These are phyloP conservation scores for Coemansia sp. DNA, from an alignment of 192 early-diverging fungal species.

Conservation along the genomic window DNA sequence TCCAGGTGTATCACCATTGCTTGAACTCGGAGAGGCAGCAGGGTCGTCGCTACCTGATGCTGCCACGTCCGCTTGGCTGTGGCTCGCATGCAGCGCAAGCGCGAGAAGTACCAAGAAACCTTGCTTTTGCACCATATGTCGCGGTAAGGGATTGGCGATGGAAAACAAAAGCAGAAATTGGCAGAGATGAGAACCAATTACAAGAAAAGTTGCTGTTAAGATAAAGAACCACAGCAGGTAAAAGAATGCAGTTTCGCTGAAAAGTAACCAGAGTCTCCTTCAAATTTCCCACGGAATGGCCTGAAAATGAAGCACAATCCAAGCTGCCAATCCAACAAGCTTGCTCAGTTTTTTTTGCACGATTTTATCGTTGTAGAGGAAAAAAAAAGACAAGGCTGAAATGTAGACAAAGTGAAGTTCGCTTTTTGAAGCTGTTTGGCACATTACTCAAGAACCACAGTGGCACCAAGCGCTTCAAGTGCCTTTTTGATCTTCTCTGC, in stretches of 20 bases:
- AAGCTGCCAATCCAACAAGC: too few relatives aligned
- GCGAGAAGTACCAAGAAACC: conserved; percentile 24
- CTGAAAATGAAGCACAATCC: too few relatives aligned
- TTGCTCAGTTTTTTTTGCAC: too few relatives aligned
- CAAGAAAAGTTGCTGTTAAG: not conserved
- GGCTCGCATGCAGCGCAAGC: conserved; percentile 25
- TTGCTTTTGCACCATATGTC: conserved; percentile 23
- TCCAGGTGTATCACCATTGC: not conserved
- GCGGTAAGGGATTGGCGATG: not conserved
- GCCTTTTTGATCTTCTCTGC: conserved; percentile 97
- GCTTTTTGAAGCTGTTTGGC: not conserved
- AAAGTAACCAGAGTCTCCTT: too few relatives aligned
- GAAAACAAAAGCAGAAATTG: not conserved
- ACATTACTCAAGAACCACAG: conserved; percentile 82
- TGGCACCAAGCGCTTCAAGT: conserved; percentile 90
- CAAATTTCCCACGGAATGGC: too few relatives aligned
- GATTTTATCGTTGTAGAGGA: not conserved
- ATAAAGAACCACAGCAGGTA: not conserved
- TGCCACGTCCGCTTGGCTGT: conserved; percentile 8
- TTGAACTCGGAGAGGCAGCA: not conserved
- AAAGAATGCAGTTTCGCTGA: not conserved
- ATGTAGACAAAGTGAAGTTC: conserved; percentile 1
- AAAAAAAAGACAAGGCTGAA: conserved; percentile 1
- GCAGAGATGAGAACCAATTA: not conserved
- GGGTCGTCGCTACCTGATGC: not conserved